phyloP scores from a whole-genome alignment of 2,329 filamentous ascomycete species.

The Fusarium newnesense region DNA sequence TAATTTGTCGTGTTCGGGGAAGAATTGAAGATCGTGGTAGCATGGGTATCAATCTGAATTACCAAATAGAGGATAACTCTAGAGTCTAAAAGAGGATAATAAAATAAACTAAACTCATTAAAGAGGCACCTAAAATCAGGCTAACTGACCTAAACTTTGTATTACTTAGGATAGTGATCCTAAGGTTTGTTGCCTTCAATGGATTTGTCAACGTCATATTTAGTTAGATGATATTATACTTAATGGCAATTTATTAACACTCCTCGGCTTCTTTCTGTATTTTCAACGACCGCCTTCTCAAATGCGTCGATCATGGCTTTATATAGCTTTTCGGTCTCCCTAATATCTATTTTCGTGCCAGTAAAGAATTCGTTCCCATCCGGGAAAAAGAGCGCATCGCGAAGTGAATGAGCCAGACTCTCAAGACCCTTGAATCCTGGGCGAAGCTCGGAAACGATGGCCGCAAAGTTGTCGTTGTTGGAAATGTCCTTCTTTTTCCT shows the following conservation, averaged over 20 bases:
- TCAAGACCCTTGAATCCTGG: neutral
- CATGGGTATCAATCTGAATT: neutral
- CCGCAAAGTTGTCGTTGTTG: neutral
- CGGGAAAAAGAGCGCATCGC: neutral
- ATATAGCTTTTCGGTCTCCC: neutral
- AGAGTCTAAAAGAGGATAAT: rapidly evolving
- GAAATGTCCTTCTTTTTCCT: constrained; percentile 10
- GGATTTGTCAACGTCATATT: neutral
- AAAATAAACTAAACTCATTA: neutral
- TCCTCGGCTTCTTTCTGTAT: rapidly evolving
- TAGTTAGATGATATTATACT: neutral
- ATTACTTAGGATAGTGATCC: rapidly evolving
- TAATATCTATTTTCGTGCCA: neutral
- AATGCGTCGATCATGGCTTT: neutral
- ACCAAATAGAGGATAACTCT: rapidly evolving
- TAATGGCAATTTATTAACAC: rapidly evolving
- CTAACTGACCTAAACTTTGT: rapidly evolving
- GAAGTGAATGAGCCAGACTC: neutral
- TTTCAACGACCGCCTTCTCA: neutral
- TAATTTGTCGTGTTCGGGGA: neutral
- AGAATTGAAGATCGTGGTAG: neutral
- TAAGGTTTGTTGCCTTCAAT: rapidly evolving
- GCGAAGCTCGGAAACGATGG: neutral
- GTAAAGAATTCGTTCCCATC: neutral
- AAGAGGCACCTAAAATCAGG: neutral